Evolutionary conservation across 2,329 filamentous ascomycete species (phyloP).

Genomic region (Hymenoscyphus albidus): DNA sequence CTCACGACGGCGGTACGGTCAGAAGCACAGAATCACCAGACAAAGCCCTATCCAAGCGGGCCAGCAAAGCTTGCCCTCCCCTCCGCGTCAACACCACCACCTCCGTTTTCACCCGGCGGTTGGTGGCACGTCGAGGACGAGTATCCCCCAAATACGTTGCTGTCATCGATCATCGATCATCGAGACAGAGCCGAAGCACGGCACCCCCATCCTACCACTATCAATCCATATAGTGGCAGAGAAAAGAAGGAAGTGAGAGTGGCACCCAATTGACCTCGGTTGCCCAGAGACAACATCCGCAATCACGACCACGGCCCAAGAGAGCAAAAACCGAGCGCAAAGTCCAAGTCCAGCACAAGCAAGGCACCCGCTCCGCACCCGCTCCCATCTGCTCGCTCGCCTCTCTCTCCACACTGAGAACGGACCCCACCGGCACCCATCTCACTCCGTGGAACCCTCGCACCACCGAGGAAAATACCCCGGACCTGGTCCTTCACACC

Average conservation of each 20-base stretch:
- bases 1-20: background rate
- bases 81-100: background rate
- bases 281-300: background rate
- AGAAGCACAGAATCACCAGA: background rate
- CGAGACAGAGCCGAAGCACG: constrained; percentile 12
- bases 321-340: background rate
- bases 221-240: background rate
- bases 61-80: background rate
- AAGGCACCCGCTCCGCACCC: background rate
- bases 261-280: background rate
- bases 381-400: background rate
- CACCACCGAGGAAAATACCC: too few relatives aligned
- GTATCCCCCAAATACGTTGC: constrained; percentile 11
- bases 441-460: too few relatives aligned
- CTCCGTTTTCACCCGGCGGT: background rate
- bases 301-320: background rate
- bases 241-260: background rate
- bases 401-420: constrained; percentile 1
- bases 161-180: constrained; percentile 12
- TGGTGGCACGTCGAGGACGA: background rate
- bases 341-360: background rate
- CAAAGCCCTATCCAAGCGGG: background rate
- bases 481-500: background rate
- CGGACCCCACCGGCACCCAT: background rate
- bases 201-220: background rate